Conservation (phyloP, 2,329 filamentous ascomycete genomes). For the Geosmithia putterillii region DNA sequence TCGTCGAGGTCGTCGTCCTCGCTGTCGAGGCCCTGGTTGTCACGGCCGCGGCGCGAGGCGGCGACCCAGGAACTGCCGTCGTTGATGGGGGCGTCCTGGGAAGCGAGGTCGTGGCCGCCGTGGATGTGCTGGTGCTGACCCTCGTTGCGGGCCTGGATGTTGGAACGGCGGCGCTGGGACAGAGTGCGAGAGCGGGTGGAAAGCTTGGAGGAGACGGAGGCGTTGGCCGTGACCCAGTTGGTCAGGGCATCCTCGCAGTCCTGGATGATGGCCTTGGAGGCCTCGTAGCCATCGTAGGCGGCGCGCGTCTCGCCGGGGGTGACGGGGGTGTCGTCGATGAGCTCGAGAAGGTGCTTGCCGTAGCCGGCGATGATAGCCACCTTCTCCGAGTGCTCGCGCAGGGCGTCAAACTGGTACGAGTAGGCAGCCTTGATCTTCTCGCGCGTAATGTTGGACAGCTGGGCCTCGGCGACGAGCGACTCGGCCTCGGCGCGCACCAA, state of each 20-base stretch:
- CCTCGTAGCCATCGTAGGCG: slow-evolving; percentile 96
- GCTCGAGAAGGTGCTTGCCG: slow-evolving; percentile 94
- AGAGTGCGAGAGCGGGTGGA: slow-evolving; percentile 79
- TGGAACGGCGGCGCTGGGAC: slow-evolving; percentile 70
- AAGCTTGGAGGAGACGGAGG: slow-evolving; percentile 75
- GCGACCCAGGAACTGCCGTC: slow-evolving; percentile 79
- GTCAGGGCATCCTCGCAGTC: slow-evolving; percentile 96
- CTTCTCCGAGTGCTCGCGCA: slow-evolving; percentile 97
- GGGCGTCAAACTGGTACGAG: slow-evolving; percentile 93
- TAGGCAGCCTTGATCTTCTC: slow-evolving; percentile 99
- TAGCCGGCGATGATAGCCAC: slow-evolving; percentile 95
- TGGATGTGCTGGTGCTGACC: slow-evolving; percentile 32
- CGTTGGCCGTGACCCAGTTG: slow-evolving; percentile 91
- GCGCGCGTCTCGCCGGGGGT: slow-evolving; percentile 93
- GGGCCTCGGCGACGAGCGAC: slow-evolving; percentile 95
- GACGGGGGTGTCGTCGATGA: slow-evolving; percentile 92
- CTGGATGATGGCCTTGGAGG: slow-evolving; percentile 97
- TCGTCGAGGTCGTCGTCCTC: slow-evolving; percentile 51
- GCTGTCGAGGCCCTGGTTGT: slow-evolving; percentile 27
- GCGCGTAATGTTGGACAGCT: slow-evolving; percentile 97
- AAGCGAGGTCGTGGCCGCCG: slow-evolving; percentile 49
- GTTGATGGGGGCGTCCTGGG: slow-evolving; percentile 68
- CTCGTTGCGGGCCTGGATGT: slow-evolving; percentile 55
- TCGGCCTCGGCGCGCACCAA: slow-evolving; percentile 96
- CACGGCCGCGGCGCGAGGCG: slow-evolving; percentile 32